Conservation (phyloP, 306 rosid genomes). For the Cicer cuneatum region DNA sequence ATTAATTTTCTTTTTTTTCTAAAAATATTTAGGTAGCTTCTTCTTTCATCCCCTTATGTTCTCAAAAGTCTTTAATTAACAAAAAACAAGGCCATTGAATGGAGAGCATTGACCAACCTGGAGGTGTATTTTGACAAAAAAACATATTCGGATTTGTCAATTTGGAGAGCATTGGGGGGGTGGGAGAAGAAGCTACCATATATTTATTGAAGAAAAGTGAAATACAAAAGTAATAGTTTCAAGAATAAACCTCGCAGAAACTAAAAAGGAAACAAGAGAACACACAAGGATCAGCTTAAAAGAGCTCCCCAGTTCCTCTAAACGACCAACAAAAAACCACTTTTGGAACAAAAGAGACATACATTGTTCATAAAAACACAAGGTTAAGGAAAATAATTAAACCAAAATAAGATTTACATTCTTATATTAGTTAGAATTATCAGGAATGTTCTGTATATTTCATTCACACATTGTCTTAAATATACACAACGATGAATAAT, state of each 20-base stretch:
- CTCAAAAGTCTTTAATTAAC: too few species aligned
- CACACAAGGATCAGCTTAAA: slow-evolving; percentile 19
- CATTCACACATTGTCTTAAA: too few species aligned
- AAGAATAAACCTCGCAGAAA: slow-evolving; percentile 7
- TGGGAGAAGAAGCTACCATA: too few species aligned
- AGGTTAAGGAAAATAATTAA: slow-evolving; percentile 7
- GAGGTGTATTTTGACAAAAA: too few species aligned
- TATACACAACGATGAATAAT: too few species aligned
- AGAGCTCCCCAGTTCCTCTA: neutral
- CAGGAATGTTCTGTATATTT: too few species aligned
- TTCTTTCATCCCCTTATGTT: too few species aligned
- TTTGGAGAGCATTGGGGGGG: too few species aligned
- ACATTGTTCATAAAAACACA: slow-evolving; percentile 16
- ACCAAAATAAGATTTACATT: neutral
- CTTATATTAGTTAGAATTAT: neutral
- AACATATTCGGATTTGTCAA: too few species aligned
- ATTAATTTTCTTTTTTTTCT: neutral
- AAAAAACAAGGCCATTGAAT: too few species aligned
- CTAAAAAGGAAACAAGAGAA: slow-evolving; percentile 4
- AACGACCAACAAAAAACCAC: neutral
- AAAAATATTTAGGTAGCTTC: too few species aligned
- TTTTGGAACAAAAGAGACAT: neutral
- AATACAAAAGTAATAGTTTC: slow-evolving; percentile 30
- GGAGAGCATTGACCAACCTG: too few species aligned
- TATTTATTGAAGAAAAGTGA: slow-evolving; percentile 21